phyloP scores from a whole-genome alignment of 495 filamentous ascomycete genomes.

The Tuber magnatum region DNA sequence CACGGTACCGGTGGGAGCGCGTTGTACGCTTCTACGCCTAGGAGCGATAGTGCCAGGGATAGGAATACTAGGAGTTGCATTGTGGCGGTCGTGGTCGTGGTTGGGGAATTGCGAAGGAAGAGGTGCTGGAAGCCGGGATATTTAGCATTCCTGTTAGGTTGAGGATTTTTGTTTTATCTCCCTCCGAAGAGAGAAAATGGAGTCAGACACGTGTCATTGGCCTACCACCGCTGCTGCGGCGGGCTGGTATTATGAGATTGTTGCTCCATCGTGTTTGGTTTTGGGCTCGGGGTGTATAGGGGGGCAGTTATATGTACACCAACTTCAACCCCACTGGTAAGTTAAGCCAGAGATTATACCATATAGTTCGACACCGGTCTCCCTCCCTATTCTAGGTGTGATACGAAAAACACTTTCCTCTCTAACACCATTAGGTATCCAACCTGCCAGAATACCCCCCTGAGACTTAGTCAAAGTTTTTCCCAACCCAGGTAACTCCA shows the following conservation, averaged over 20 bases:
- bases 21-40: slow-evolving; percentile 9
- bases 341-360: neutral
- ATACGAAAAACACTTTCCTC: neutral
- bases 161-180: neutral
- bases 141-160: neutral
- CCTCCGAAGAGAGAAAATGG: neutral
- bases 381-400: neutral
- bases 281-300: neutral
- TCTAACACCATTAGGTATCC: neutral
- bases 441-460: neutral
- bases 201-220: neutral
- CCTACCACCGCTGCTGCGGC: neutral
- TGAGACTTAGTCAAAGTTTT: neutral
- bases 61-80: neutral
- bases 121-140: neutral
- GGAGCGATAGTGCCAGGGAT: neutral
- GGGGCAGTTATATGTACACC: neutral
- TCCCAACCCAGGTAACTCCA: neutral
- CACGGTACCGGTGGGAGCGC: slow-evolving; percentile 21
- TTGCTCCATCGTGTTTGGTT: neutral
- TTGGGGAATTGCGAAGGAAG: neutral
- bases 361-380: neutral
- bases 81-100: neutral
- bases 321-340: neutral
- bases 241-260: neutral